Evolutionary conservation across 1,139 yeast species (phyloP), one percentile per base, ranked within the genome.

Genomic region (Candida sanyaensis): DNA sequence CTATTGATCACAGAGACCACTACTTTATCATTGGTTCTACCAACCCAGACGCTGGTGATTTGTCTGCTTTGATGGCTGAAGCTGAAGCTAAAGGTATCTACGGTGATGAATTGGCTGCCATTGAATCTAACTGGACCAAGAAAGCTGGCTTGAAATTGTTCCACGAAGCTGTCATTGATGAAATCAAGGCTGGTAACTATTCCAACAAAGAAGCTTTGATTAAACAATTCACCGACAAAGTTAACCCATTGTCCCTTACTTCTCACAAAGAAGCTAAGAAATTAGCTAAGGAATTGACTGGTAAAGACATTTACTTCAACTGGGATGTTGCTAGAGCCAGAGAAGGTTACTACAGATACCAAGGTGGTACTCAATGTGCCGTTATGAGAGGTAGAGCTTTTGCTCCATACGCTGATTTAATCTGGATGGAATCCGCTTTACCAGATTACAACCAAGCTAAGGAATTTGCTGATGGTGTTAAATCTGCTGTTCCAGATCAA

Each of bases 361-460:
- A 77, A 64, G 98, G 98, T 66, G 98, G 98, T 63, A 90, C 97
- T 53, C 93, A 90, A 77, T 91, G 97, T 79, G 97, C 98, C 48
- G 88, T 92, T 52, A 92, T 90, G 87, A 86, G 99, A 71, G 98
- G 96, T 57, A 85, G 96, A 66, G 96, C 97, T 38, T 93, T 80
- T 68, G 92, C 97, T 50, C 97, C 97, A 56, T 92, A 86, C 71
- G 91, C 96, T 49, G 99, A 93, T 72, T 80, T 93, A 77, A 86
- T 92, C 61, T 93, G 99, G 99, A 92, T 93, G 98, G 98, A 93
- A 78, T 88, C 96, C 54, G 93, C 95, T 70, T 82, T 89, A 59
- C 98, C 99, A 60, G 97, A 91, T 70, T 92, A 80, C 73, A 80
- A 77, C 52, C 98, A 93, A 77, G 98, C 98, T 57, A 83, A 86